Conservation (phyloP, 768 basidiomycete genomes). For the Gloeostereum incarnatum region DNA sequence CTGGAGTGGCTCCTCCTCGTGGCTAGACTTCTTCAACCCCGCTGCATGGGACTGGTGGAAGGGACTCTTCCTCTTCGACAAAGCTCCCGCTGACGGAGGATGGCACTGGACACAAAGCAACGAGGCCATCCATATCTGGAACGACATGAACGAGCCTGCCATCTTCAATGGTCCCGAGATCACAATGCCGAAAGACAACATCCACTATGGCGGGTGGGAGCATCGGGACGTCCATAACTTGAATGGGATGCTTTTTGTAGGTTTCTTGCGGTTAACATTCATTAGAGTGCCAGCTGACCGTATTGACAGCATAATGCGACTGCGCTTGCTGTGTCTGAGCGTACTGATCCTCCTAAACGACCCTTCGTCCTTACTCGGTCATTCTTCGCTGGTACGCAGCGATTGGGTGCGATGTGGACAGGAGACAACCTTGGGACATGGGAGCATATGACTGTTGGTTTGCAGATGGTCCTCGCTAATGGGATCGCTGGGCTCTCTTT, state of each 20-base stretch:
- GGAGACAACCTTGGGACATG: slow-evolving; percentile 97
- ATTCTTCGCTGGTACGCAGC: slow-evolving; percentile 93
- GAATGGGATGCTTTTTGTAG: slow-evolving; percentile 88
- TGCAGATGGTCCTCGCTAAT: slow-evolving; percentile 89
- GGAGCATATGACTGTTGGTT: slow-evolving; percentile 92
- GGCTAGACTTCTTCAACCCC: slow-evolving; percentile 98
- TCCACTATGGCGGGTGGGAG: slow-evolving; percentile 95
- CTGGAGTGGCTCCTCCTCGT: slow-evolving; percentile 93
- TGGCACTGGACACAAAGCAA: slow-evolving; percentile 80
- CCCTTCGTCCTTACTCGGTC: slow-evolving; percentile 95
- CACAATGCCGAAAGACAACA: slow-evolving; percentile 49
- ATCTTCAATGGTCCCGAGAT: slow-evolving; percentile 99
- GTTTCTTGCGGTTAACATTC: slow-evolving; percentile 14
- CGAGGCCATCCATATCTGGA: slow-evolving; percentile 88
- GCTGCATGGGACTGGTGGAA: slow-evolving; percentile 88
- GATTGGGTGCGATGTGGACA: slow-evolving; percentile 97
- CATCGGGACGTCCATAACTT: slow-evolving; percentile 97
- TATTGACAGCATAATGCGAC: slow-evolving; percentile 69
- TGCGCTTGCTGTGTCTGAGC: slow-evolving; percentile 64
- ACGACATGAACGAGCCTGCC: slow-evolving; percentile 99
- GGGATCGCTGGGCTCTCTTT: slow-evolving; percentile 89
- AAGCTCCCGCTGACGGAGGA: slow-evolving; percentile 35
- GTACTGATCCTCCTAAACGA: slow-evolving; percentile 67
- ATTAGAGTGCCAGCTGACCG: neutral
- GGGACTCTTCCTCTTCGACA: slow-evolving; percentile 65